phyloP scores from a whole-genome alignment of 1,284 basidiomycete species.

The Ustilago vetiveriae region DNA sequence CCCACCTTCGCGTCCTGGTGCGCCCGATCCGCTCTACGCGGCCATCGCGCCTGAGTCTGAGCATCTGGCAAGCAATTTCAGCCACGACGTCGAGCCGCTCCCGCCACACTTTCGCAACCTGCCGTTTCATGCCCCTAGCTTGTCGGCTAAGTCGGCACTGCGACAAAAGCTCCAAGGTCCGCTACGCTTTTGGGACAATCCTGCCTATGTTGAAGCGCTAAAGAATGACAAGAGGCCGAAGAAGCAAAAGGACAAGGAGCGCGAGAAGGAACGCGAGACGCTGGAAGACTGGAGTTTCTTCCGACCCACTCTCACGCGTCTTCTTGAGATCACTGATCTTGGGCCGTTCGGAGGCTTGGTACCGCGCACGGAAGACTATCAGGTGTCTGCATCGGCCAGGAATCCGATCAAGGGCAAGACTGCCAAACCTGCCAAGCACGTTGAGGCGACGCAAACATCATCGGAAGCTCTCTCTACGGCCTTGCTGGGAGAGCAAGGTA shows the following conservation, averaged over 20 bases:
- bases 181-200: slow-evolving; percentile 37
- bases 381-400: background rate
- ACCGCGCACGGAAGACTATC: slow-evolving; percentile 1
- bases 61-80: slow-evolving; percentile 18
- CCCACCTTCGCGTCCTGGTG: slow-evolving; percentile 32
- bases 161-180: background rate
- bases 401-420: slow-evolving; percentile 1
- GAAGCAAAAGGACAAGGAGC: slow-evolving; percentile 53
- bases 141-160: background rate
- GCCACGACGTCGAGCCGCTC: slow-evolving; percentile 34
- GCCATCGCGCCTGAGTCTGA: slow-evolving; percentile 41
- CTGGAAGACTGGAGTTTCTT: slow-evolving; percentile 60
- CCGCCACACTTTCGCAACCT: slow-evolving; percentile 38
- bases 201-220: slow-evolving; percentile 43
- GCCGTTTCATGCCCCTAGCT: slow-evolving; percentile 36
- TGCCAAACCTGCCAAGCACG: background rate
- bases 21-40: slow-evolving; percentile 41
- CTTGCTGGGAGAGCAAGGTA: slow-evolving; percentile 13
- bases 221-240: slow-evolving; percentile 51
- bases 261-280: slow-evolving; percentile 55
- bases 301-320: slow-evolving; percentile 47
- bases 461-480: slow-evolving; percentile 6
- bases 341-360: slow-evolving; percentile 30
- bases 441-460: background rate
- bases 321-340: slow-evolving; percentile 48